Base-by-base conservation (phyloP, 148 eudicot species). In the Arbutus unedo region DNA sequence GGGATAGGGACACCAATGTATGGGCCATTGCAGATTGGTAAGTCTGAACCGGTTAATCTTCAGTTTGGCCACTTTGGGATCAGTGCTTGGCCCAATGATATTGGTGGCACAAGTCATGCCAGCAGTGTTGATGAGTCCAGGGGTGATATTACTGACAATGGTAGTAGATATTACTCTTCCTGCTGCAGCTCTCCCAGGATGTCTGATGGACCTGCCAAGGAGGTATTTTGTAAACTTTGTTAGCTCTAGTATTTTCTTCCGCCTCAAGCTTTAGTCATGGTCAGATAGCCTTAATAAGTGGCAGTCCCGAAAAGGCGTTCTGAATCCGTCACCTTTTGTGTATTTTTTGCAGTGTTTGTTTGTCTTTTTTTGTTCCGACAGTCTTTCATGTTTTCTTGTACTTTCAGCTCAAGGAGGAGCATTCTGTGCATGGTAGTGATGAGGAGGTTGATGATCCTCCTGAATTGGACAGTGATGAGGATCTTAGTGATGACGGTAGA, bases 31-130 rank as follows among this genome's bases (percentile, higher is more conserved):
- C 89, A 76, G 82, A 91, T 94, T 50, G 93, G 90, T 31, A 94
- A 83, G 85, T 96, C 94, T 74, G 99, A 94, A 82, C 95, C 97
- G 43, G 91, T 96, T 18, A 96, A 96, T 86, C 88, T 96, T 89
- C 99, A 94, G 90, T 96, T 96, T 85, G 99, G 99, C 85, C 90
- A 93, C 86, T 94, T 93, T 78, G 99, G 99, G 83, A 91, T 96
- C 75, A 95, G 98, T 90, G 97, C 98, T 83, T 95, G 98, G 98
- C 98, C 96, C 11, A 86, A 85, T 85, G 98, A 95, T 84, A 85
- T 87, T 41, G 96, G 93, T 66, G 91, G 96, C 81, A 93, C 98
- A 8, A 95, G 98, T 81, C 94, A 89, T 86, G 93, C 93, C 43
- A 86, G 98, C 83, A 95, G 98, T 83, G 83, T 91, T 79, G 98